These are phyloP conservation scores for Nitzschia putrida DNA, from an alignment of 108 stramenopile genomes.

Conservation along the genomic window DNA sequence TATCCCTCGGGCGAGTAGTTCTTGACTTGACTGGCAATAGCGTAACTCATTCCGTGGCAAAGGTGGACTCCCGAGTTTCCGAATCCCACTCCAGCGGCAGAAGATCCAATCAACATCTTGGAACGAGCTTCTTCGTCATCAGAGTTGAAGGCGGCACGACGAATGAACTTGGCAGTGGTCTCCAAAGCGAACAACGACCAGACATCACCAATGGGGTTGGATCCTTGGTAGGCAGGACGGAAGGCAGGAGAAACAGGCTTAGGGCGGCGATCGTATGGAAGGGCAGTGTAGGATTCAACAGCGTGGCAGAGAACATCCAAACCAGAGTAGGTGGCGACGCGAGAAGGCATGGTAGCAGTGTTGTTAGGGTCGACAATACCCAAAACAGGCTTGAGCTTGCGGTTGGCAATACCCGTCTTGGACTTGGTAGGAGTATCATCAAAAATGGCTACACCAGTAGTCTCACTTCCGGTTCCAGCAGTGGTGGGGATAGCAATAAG, in stretches of 20 bases:
- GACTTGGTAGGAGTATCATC: constrained; percentile 52
- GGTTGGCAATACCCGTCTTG: constrained; percentile 59
- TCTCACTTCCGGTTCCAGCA: constrained; percentile 65
- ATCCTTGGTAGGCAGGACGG: constrained; percentile 55
- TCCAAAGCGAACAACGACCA: constrained; percentile 49
- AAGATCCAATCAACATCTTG: constrained; percentile 57
- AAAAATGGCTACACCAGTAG: constrained; percentile 62
- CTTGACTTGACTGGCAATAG: constrained; percentile 49
- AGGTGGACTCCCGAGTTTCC: constrained; percentile 65
- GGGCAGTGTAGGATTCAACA: constrained; percentile 57
- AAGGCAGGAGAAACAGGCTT: constrained; percentile 39
- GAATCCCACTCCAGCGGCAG: constrained; percentile 64
- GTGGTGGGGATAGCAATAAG: constrained; percentile 67
- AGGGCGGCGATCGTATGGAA: constrained; percentile 44
- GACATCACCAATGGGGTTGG: constrained; percentile 47
- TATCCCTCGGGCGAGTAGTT: constrained; percentile 35
- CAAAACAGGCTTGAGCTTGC: constrained; percentile 48
- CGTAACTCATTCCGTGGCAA: constrained; percentile 61
- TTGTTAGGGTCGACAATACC: constrained; percentile 63
- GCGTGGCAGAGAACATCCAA: constrained; percentile 68
- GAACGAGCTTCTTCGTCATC: constrained; percentile 51
- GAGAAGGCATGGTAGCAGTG: constrained; percentile 37
- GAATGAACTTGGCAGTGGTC: constrained; percentile 43
- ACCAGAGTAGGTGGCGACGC: constrained; percentile 53
- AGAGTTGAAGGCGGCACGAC: constrained; percentile 30